Base-by-base conservation (phyloP, 208 protist genomes). In the Leishmania braziliensis region DNA sequence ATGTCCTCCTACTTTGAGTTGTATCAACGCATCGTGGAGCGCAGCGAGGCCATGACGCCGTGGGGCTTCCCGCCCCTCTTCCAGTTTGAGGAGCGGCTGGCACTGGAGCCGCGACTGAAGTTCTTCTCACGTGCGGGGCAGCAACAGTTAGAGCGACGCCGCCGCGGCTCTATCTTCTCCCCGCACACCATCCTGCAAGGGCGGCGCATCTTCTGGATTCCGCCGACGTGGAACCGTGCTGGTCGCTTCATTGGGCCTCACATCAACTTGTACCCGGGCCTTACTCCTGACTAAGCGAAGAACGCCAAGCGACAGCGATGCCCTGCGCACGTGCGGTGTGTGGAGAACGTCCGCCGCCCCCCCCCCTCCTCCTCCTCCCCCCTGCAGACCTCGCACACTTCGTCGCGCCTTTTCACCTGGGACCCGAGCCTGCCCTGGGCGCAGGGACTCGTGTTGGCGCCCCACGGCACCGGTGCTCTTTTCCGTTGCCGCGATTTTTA, bases 1-100 rank as follows among this genome's bases (percentile, higher is more conserved):
- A 98, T 98, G 95, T 89, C 93, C 10, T 90, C 91, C 1, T 97
- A 97, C 88, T 98, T 98, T 86, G 95, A 98, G 83, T 83, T 98
- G 43, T 98, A 97, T 78, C 93, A 98, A 83, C 95, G 95, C 74
- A 98, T 98, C 63, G 92, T 95, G 70, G 95, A 98, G 89, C 88
- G 95, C 65, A 95, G 91, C 43, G 95, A 98, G 86, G 93, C 92
- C 20, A 96, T 98, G 92, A 98, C 93, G 66, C 95, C 95, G 77
- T 98, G 95, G 93, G 95, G 93, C 48, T 98, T 98, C 68, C 95
- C 95, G 1, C 95, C 95, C n/a, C 87, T 98, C 39, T 96, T 95
- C 83, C 95, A 98, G 85, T 98, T 98, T 80, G 95, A 98, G 70
- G 93, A 98, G 84, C 93, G 95, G 5, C 88, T 98, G 39, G 81